These are phyloP conservation scores for Starmerella apicola DNA, from an alignment of 805 yeast species.

Conservation along the genomic window DNA sequence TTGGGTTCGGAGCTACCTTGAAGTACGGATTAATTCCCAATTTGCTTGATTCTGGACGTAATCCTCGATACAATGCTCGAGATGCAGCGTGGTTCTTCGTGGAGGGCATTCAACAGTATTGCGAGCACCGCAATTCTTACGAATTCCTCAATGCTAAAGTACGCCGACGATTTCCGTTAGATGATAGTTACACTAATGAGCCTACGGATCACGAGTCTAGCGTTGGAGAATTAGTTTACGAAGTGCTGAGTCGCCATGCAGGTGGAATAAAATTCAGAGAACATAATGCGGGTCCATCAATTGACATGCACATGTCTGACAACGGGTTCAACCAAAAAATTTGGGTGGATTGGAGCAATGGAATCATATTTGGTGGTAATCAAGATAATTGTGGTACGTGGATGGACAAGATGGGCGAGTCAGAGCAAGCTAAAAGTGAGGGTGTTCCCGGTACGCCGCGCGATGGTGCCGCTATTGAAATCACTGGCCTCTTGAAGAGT, in stretches of 20 bases:
- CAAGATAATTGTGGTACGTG: slow-evolving; percentile 94
- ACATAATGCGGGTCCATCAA: slow-evolving; percentile 82
- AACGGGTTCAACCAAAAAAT: slow-evolving; percentile 83
- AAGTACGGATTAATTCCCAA: slow-evolving; percentile 95
- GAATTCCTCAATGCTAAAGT: slow-evolving; percentile 58
- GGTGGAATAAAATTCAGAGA: slow-evolving; percentile 77
- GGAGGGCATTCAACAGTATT: slow-evolving; percentile 80
- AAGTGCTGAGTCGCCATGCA: slow-evolving; percentile 79
- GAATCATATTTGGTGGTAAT: slow-evolving; percentile 81
- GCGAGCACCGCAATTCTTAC: slow-evolving; percentile 45
- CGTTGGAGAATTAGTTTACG: slow-evolving; percentile 67
- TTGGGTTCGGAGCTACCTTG: slow-evolving; percentile 78
- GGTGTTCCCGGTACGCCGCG: slow-evolving; percentile 98
- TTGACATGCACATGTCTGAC: slow-evolving; percentile 85
- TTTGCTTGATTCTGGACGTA: slow-evolving; percentile 79
- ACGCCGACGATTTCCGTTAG: slow-evolving; percentile 74
- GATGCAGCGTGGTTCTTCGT: slow-evolving; percentile 95
- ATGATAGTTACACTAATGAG: slow-evolving; percentile 60
- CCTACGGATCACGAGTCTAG: slow-evolving; percentile 66
- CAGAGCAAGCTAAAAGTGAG: slow-evolving; percentile 62
- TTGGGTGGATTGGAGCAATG: slow-evolving; percentile 76
- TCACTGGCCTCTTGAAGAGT: slow-evolving; percentile 79
- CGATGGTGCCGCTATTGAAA: slow-evolving; percentile 92
- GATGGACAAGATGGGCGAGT: slow-evolving; percentile 99
- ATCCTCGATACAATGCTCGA: slow-evolving; percentile 90